Base-by-base conservation (phyloP, 2,329 filamentous ascomycete genomes). In the Venturia aucupariae region DNA sequence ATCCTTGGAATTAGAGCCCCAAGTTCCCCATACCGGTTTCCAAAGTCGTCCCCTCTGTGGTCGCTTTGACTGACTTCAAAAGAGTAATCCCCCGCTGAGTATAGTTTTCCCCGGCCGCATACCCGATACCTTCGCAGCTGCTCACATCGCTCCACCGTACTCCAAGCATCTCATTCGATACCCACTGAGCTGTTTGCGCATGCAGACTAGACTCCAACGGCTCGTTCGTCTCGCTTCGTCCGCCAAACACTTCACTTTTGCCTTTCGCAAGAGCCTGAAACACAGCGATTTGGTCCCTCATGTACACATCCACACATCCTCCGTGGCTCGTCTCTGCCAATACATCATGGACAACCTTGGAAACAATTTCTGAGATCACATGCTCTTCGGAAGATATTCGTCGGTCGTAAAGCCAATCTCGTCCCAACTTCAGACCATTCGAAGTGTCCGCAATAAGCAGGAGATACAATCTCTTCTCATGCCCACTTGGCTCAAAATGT, bases 281-380 rank as follows among this genome's bases (percentile, higher is more conserved):
- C 0, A 86, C 76, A 1, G 85, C 80, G 32, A 86, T 67, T 68
- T 86, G 84, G 71, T 86, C 84, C 54, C 81, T 74, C 78, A 84
- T 77, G 66, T 79, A 76, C 69, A 79, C 77, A 68, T 86, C 84
- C 4, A 85, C 78, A 67, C 77, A 81, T 0, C 80, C 78, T 0
- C 73, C 76, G 65, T 78, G 74, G 15, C 72, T 70, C 55, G 83
- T 71, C 65, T 86, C 82, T 0, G 67, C 60, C 0, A 76, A 68
- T 41, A 86, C 71, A 11, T 79, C 74, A 0, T 73, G 69, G 3
- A 79, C 74, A 4, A 82, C 81, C 8, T 71, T 70, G 38, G 77
- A 72, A 4, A 79, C 75, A 44, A 84, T 72, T 2, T 70, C 68
- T 1, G 69, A 68, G 1, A 78, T 68, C 1, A 71, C 69, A 1